phyloP scores from a whole-genome alignment of 352 stramenopile species.

The Phytophthora vignae region DNA sequence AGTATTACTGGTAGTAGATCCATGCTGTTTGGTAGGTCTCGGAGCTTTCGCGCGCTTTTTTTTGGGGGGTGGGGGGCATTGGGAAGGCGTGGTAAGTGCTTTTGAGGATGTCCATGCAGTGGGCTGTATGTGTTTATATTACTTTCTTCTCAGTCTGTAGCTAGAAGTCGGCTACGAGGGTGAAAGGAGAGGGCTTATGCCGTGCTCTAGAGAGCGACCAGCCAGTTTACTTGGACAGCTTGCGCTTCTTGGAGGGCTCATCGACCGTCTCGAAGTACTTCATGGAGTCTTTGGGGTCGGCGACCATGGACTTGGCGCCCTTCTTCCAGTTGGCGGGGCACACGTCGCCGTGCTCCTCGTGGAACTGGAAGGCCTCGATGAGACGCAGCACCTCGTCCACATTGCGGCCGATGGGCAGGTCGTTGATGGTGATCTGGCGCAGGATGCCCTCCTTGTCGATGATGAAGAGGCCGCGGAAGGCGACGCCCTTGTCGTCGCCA shows the following conservation, averaged over 20 bases:
- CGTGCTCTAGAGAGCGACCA: too few species aligned
- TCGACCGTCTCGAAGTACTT: conserved; percentile 77
- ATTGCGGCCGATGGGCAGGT: conserved; percentile 82
- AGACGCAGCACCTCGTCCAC: conserved; percentile 93
- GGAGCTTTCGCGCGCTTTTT: neutral
- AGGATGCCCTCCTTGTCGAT: conserved; percentile 89
- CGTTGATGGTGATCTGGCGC: conserved; percentile 90
- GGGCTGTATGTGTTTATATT: neutral
- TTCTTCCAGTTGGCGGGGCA: conserved; percentile 94
- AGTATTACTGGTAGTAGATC: neutral
- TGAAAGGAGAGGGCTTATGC: neutral
- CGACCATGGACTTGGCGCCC: conserved; percentile 87
- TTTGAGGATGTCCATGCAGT: neutral
- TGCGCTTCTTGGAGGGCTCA: conserved; percentile 43
- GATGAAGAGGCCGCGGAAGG: conserved; percentile 92
- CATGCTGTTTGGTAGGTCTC: neutral
- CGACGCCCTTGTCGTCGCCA: conserved; percentile 70
- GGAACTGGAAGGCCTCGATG: conserved; percentile 93
- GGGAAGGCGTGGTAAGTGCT: too few species aligned
- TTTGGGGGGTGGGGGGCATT: too few species aligned
- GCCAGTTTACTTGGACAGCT: conserved; percentile 29
- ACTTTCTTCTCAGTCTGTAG: neutral
- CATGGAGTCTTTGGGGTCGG: conserved; percentile 76
- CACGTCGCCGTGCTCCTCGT: conserved; percentile 91
- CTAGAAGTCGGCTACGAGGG: neutral